A percentile compares a stretch with the other conserved stretches of the same genome.
These are phyloP conservation scores for Cladophialophora psammophila DNA, from an alignment of 2,329 filamentous ascomycete genomes.

Conservation along the genomic window DNA sequence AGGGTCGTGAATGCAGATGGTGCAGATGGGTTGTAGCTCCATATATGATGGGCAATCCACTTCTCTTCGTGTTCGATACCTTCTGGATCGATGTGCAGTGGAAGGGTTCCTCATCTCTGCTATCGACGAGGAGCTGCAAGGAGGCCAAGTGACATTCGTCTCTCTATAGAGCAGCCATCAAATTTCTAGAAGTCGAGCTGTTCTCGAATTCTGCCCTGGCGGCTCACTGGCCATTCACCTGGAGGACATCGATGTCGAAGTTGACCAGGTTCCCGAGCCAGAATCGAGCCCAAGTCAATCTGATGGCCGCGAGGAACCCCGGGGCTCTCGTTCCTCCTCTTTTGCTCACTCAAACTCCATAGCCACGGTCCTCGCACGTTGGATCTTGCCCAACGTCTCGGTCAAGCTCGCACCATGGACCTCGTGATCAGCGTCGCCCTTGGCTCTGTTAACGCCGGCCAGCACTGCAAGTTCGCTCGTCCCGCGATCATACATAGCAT, in stretches of 20 bases:
- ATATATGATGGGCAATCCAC: background rate
- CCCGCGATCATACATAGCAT: constrained; percentile 51
- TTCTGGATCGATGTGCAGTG: background rate
- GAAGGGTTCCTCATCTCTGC: background rate
- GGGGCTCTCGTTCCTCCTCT: background rate
- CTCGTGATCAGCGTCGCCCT: constrained; percentile 37
- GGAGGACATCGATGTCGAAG: background rate
- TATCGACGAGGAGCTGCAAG: background rate
- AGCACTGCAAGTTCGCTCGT: constrained; percentile 48
- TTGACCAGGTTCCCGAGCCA: background rate
- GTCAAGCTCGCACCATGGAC: constrained; percentile 47
- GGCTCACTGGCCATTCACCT: background rate
- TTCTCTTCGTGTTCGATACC: background rate
- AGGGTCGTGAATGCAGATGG: background rate
- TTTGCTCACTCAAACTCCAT: constrained; percentile 52
- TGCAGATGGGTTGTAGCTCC: background rate
- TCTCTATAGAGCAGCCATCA: background rate
- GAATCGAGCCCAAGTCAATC: background rate
- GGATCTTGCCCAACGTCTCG: constrained; percentile 55
- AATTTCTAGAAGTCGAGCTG: background rate
- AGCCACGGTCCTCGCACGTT: constrained; percentile 56
- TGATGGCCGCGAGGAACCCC: background rate
- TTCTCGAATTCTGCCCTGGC: background rate
- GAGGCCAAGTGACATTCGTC: background rate
- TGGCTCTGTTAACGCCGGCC: constrained; percentile 46